Evolutionary conservation across 345 rosid species (phyloP).

Genomic region (Streptanthus diversifolius): DNA sequence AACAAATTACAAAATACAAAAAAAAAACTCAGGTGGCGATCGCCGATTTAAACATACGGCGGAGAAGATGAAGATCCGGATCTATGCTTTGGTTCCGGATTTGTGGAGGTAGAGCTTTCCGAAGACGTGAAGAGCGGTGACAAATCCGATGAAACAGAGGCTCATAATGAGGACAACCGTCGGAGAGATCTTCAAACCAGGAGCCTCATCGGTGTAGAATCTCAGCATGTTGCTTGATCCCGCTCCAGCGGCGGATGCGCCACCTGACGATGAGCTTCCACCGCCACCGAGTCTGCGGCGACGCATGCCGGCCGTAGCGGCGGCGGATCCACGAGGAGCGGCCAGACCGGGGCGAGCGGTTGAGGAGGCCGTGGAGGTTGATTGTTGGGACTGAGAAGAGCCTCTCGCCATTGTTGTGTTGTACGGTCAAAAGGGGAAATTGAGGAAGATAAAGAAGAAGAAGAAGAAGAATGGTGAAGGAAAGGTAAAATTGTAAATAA

Average conservation of each 20-base stretch:
- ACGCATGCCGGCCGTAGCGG: constrained; percentile 90
- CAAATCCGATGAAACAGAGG: constrained; percentile 93
- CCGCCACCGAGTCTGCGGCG: constrained; percentile 65
- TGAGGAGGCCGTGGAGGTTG: constrained; percentile 50
- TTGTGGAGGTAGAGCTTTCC: constrained; percentile 84
- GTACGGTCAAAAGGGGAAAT: not conserved
- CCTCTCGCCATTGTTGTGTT: constrained; percentile 70
- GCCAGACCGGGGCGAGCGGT: constrained; percentile 61
- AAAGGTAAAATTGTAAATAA: constrained; percentile 17
- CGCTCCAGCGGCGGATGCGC: constrained; percentile 34
- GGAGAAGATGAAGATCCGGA: constrained; percentile 14
- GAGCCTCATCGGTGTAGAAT: constrained; percentile 94
- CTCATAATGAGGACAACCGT: constrained; percentile 91
- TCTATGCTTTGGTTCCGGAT: constrained; percentile 43
- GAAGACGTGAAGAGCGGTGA: constrained; percentile 87
- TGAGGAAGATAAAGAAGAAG: not conserved
- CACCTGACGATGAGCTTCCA: constrained; percentile 31
- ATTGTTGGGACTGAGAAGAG: constrained; percentile 69
- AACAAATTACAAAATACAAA: not conserved
- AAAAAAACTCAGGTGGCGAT: not conserved
- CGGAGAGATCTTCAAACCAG: constrained; percentile 89
- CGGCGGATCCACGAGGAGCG: constrained; percentile 90
- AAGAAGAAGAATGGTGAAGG: not conserved
- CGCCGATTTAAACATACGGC: not conserved
- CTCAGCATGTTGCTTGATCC: constrained; percentile 77